Conservation (phyloP, 768 basidiomycete species). For the Dioszegia crocea region DNA sequence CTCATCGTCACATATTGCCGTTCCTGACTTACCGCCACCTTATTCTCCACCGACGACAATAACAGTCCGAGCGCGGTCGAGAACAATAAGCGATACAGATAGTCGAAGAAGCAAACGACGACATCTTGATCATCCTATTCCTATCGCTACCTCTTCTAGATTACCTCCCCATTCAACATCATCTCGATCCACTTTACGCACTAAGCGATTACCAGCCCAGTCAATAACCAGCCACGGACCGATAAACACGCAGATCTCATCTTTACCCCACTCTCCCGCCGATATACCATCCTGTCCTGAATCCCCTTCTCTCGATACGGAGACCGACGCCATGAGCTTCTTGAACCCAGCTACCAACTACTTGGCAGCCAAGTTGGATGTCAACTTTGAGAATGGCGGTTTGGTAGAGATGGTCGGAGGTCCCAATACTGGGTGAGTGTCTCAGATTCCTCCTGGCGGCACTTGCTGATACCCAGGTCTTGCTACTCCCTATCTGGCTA, state of each 20-base stretch:
- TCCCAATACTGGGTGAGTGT: conserved; percentile 43
- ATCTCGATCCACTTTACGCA: neutral
- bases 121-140: neutral
- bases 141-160: neutral
- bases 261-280: neutral
- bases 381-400: conserved; percentile 30
- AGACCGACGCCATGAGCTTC: conserved; percentile 6
- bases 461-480: conserved; percentile 55
- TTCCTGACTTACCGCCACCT: neutral
- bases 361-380: conserved; percentile 27
- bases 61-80: neutral
- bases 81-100: conserved; percentile 9
- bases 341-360: conserved; percentile 14
- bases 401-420: conserved; percentile 39
- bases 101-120: neutral
- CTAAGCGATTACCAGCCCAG: neutral
- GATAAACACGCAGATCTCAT: neutral
- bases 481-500: conserved; percentile 84
- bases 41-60: neutral
- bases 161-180: neutral
- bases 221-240: neutral
- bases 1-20: neutral
- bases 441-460: neutral
- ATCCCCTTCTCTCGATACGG: neutral
- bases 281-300: neutral